Base-by-base conservation (phyloP, 345 rosid species). In the Linum tenue region DNA sequence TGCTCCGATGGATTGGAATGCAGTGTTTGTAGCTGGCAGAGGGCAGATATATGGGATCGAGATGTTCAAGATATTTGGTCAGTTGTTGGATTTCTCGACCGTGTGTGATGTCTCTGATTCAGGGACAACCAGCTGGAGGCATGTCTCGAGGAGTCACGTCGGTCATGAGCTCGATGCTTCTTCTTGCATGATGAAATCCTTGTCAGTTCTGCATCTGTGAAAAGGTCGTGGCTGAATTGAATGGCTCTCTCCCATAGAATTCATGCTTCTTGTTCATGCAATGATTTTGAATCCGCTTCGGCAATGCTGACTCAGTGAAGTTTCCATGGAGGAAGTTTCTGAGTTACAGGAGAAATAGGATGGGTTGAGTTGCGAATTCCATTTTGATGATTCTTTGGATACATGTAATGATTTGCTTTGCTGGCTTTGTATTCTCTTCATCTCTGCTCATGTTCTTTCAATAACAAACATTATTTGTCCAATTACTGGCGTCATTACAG, bases 1-100 rank as follows among this genome's bases (percentile, higher is more conserved):
- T 64, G 99, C 99, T 11, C 99, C 99, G n/a, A 90, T 94, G 96
- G 99, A 94, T 75, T 94, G 96, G 99, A 88, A 85, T 58, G 96
- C 95, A n/a, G 74, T 83, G 37, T 94, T 86, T 76, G 99, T 85
- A 12, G 82, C 95, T 0, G 96, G 88, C 69, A 76, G 74, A 72
- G 81, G 82, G 76, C 64, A 76, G 56, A 76, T 94, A 44, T 85
- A 86, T 72, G 99, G 97, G 59, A 84, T 90, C 57, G 99, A 90
- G 79, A 90, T 90, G 99, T 90, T 90, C 80, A 94, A 94, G 77
- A 94, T 94, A 67, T 90, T 94, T 72, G 99, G 99, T 50, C 96
- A 94, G 73, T 84, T 84, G n/a, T 66, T 94, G 81, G 84, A 87
- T 68, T 94, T 94, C 81, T 73, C 81, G 66, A 90, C 99, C 3